A percentile compares a stretch with the other conserved stretches of the same genome.
Conservation (phyloP, 2,329 filamentous ascomycete species). For the Fusarium sp. region DNA sequence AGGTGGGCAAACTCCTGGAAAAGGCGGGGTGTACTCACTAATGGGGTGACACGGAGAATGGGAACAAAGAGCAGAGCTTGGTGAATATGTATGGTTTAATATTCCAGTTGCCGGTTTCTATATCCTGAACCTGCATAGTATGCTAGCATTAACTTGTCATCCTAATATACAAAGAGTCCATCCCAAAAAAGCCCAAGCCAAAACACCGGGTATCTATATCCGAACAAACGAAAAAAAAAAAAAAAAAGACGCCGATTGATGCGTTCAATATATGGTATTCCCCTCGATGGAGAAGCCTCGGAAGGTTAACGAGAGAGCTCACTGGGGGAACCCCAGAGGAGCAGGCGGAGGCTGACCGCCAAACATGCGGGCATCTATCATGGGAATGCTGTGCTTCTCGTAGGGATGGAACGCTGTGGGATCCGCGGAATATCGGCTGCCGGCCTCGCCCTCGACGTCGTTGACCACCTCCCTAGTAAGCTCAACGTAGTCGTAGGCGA, state of each 20-base stretch:
- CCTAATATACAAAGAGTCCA: conserved; percentile 26
- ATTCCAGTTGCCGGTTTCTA: neutral
- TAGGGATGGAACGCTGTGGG: conserved; percentile 55
- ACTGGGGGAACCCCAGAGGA: conserved; percentile 41
- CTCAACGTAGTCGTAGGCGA: conserved; percentile 96
- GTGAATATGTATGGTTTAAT: neutral
- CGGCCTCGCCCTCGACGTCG: conserved; percentile 59
- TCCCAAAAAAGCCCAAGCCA: conserved; percentile 15
- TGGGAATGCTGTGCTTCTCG: conserved; percentile 63
- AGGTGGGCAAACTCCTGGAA: fast-evolving
- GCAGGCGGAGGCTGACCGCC: conserved; percentile 42
- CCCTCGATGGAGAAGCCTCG: neutral
- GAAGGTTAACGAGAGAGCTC: conserved; percentile 1
- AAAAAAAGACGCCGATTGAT: conserved; percentile 40
- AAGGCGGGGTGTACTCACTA: neutral
- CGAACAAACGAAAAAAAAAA: conserved; percentile 33
- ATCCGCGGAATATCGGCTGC: conserved; percentile 57
- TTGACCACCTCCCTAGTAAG: conserved; percentile 71
- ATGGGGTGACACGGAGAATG: neutral
- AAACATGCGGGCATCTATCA: conserved; percentile 60
- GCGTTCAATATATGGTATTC: conserved; percentile 19
- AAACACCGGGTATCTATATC: conserved; percentile 45
- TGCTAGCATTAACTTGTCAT: conserved; percentile 2
- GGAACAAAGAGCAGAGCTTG: neutral
- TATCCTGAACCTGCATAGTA: conserved; percentile 2